A percentile compares a stretch with the other conserved stretches of the same genome.
Evolutionary conservation across 257 asterid species (phyloP).

Genomic region (Mitragyna speciosa): DNA sequence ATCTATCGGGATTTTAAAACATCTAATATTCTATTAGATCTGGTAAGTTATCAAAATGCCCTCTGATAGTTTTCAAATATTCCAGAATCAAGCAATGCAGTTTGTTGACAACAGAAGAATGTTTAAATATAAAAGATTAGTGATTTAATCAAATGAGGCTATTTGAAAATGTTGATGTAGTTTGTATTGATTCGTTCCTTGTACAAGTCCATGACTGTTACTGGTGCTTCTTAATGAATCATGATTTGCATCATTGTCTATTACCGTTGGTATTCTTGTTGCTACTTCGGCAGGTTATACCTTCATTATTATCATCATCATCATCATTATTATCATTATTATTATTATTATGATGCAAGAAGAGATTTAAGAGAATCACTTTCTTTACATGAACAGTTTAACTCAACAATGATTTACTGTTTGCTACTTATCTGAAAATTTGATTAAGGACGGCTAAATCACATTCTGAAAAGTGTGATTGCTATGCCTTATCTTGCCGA

Average conservation of each 20-base stretch:
- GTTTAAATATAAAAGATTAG: background rate
- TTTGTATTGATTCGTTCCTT: background rate
- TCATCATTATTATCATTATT: too few relatives aligned
- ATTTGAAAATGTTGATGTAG: background rate
- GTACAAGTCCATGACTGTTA: background rate
- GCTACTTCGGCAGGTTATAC: background rate
- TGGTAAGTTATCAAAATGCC: conserved; percentile 37
- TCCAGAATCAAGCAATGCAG: background rate
- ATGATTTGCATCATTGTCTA: background rate
- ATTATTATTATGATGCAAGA: background rate
- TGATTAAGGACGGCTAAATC: background rate
- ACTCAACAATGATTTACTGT: background rate
- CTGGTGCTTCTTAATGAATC: background rate
- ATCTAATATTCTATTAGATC: conserved; percentile 75
- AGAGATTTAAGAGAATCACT: background rate
- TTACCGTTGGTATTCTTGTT: background rate
- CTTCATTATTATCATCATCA: background rate
- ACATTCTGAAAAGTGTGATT: background rate
- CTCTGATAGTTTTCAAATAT: background rate
- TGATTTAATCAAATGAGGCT: background rate
- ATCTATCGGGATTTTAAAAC: conserved; percentile 92
- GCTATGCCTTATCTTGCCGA: background rate
- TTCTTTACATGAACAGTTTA: background rate
- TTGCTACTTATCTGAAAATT: background rate
- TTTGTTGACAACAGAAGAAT: background rate